phyloP scores from a whole-genome alignment of 192 early-diverging fungal species.

The Chytriomyces confervae region DNA sequence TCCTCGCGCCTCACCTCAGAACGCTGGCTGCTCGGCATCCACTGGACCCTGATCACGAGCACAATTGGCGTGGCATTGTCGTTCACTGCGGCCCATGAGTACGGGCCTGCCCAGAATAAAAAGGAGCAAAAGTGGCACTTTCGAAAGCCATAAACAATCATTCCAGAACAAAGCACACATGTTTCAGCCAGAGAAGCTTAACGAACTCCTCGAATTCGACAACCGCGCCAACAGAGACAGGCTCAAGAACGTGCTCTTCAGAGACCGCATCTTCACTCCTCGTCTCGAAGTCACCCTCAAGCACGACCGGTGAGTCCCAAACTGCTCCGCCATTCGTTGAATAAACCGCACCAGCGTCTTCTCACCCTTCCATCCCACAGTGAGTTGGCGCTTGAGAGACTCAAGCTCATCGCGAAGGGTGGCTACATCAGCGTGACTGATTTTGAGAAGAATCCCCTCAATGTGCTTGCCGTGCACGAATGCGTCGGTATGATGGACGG shows the following conservation, averaged over 20 bases:
- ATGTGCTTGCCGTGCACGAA: slow-evolving; percentile 73
- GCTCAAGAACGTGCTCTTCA: slow-evolving; percentile 30
- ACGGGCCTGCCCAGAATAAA: no score
- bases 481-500: slow-evolving; percentile 76
- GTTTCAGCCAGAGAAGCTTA: slow-evolving; percentile 21
- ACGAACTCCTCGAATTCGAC: slow-evolving; percentile 36
- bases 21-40: no score
- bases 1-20: no score
- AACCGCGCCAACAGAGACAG: slow-evolving; percentile 33
- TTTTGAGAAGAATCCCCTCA: slow-evolving; percentile 74
- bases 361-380: slow-evolving; percentile 59
- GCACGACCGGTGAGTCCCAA: slow-evolving; percentile 8
- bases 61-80: no score
- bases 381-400: slow-evolving; percentile 57
- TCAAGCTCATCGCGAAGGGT: slow-evolving; percentile 46
- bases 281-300: slow-evolving; percentile 50
- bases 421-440: slow-evolving; percentile 70
- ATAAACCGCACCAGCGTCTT: neutral
- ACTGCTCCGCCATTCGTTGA: neutral
- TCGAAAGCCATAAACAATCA: no score
- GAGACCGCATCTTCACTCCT: slow-evolving; percentile 52
- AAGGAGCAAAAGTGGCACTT: no score
- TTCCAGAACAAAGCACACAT: no score
- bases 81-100: no score
- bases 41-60: no score